Percentiles rank a stretch among this genome's conserved stretches.
These are phyloP conservation scores for Parietichytrium sp. DNA, from an alignment of 108 stramenopile species.

Conservation along the genomic window DNA sequence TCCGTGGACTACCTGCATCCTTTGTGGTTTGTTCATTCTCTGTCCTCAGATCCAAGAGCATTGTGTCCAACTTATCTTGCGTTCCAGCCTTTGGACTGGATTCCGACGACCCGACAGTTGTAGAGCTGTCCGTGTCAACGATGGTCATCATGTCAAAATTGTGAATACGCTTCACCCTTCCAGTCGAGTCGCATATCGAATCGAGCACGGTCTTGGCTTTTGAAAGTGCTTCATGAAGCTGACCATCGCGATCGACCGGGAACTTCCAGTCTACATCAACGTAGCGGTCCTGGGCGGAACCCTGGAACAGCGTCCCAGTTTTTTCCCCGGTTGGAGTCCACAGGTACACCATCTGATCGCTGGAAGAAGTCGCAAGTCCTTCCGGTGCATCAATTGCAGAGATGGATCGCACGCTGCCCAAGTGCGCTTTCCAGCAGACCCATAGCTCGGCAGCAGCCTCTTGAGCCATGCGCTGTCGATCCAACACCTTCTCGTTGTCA, in stretches of 20 bases:
- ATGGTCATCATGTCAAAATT: neutral
- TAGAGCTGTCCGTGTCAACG: neutral
- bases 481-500: too few relatives aligned
- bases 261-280: neutral
- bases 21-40: too few relatives aligned
- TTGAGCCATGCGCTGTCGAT: too few relatives aligned
- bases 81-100: too few relatives aligned
- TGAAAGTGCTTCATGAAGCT: neutral
- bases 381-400: neutral
- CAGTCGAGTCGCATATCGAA: neutral
- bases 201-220: neutral
- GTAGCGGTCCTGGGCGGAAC: slow-evolving; percentile 14
- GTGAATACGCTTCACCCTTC: neutral
- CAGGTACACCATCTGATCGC: neutral
- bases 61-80: too few relatives aligned
- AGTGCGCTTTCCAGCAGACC: neutral
- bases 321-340: neutral
- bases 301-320: neutral
- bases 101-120: too few relatives aligned
- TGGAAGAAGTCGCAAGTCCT: neutral
- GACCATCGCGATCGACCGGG: neutral
- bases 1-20: too few relatives aligned
- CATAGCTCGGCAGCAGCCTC: too few relatives aligned
- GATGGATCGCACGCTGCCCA: neutral
- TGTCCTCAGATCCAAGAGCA: too few relatives aligned